Conservation (phyloP, 257 asterid species). For the Solanum medicagineum region DNA sequence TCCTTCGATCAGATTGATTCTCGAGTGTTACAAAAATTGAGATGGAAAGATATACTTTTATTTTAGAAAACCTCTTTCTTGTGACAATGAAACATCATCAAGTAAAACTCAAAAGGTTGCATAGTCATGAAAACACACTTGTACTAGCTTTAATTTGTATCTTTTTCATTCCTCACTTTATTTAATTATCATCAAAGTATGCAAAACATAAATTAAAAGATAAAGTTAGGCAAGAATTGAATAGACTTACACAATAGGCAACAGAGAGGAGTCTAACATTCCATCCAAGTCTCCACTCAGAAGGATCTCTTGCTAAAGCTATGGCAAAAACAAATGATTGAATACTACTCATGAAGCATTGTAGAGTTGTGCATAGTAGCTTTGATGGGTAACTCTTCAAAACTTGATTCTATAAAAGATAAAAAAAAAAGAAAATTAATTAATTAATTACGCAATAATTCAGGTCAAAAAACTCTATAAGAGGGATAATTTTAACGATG, state of each 20-base stretch:
- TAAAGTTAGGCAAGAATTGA: not conserved
- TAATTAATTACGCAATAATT: too few relatives aligned
- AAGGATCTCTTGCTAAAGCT: slow-evolving; percentile 44
- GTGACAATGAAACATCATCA: not conserved
- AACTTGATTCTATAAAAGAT: slow-evolving; percentile 24
- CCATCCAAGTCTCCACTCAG: slow-evolving; percentile 67
- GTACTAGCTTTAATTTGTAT: not conserved
- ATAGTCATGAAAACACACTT: not conserved
- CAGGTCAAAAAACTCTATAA: too few relatives aligned
- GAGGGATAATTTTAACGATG: too few relatives aligned
- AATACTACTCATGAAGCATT: slow-evolving; percentile 53
- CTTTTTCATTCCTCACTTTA: not conserved
- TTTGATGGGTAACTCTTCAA: slow-evolving; percentile 62
- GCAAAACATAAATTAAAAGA: not conserved
- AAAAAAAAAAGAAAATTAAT: too few relatives aligned
- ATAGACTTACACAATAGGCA: slow-evolving; percentile 53
- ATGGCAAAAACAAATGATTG: slow-evolving; percentile 57
- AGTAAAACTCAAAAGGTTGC: not conserved
- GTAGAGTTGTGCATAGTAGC: slow-evolving; percentile 55
- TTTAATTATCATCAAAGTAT: not conserved
- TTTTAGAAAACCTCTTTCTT: not conserved
- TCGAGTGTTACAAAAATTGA: too few relatives aligned
- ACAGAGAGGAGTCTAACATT: slow-evolving; percentile 45
- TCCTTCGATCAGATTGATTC: too few relatives aligned
- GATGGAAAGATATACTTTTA: not conserved